A percentile compares a stretch with the other conserved stretches of the same genome.
These are phyloP conservation scores for Metschnikowia noctiluminum DNA, from an alignment of 805 yeast species.

Conservation along the genomic window DNA sequence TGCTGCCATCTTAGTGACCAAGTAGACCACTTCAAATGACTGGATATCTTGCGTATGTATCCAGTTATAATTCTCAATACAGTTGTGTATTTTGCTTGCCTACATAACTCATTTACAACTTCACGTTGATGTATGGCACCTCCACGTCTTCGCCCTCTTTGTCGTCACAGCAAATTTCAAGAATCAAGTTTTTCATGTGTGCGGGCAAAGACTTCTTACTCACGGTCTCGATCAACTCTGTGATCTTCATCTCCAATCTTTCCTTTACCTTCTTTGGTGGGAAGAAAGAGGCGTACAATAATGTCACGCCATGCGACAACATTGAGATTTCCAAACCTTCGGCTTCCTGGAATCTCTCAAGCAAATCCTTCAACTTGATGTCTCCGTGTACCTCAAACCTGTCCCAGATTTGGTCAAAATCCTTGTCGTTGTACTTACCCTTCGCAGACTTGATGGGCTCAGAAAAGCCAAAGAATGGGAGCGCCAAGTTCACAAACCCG, in stretches of 20 bases:
- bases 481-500: constrained; percentile 87
- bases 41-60: too few species aligned
- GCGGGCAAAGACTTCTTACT: constrained; percentile 77
- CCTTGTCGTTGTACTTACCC: constrained; percentile 73
- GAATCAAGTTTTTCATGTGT: constrained; percentile 72
- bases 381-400: constrained; percentile 81
- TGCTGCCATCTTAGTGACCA: too few species aligned
- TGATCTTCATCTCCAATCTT: constrained; percentile 61
- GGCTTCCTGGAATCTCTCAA: constrained; percentile 70
- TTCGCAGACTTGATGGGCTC: constrained; percentile 89
- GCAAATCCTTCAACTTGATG: constrained; percentile 66
- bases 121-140: constrained; percentile 78
- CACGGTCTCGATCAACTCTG: constrained; percentile 77
- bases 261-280: constrained; percentile 88
- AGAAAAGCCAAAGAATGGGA: constrained; percentile 95
- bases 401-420: constrained; percentile 91
- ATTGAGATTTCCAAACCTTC: constrained; percentile 87
- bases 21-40: too few species aligned
- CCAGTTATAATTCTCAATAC: neutral
- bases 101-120: constrained; percentile 19
- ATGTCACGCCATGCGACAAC: constrained; percentile 87
- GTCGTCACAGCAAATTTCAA: constrained; percentile 93
- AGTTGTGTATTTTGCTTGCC: neutral
- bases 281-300: constrained; percentile 89
- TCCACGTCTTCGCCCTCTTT: constrained; percentile 92